phyloP scores from a whole-genome alignment of 768 basidiomycete genomes.

The Fistulinella prunicolor region DNA sequence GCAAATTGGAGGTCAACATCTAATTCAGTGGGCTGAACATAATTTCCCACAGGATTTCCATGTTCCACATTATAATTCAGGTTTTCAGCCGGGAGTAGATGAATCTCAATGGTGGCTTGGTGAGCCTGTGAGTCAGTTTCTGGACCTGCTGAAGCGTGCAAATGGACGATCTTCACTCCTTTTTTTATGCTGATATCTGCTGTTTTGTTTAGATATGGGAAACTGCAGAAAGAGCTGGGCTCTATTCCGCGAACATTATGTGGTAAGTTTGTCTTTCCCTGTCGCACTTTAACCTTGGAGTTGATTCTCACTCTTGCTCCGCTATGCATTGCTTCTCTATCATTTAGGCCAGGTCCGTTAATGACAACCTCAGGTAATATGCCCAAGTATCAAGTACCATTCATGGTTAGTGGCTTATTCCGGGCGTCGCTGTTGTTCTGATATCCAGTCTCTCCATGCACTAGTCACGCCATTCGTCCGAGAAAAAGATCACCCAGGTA shows the following conservation, averaged over 20 bases:
- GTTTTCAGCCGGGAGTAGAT: slow-evolving; percentile 56
- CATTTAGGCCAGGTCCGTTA: slow-evolving; percentile 14
- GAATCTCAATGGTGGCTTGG: slow-evolving; percentile 83
- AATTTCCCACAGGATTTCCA: slow-evolving; percentile 67
- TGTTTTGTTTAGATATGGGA: slow-evolving; percentile 71
- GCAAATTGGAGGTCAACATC: no score
- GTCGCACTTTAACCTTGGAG: background rate
- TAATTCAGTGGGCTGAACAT: no score
- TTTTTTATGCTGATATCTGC: background rate
- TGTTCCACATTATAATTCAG: slow-evolving; percentile 56
- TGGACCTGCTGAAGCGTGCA: background rate
- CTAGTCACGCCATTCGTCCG: slow-evolving; percentile 1
- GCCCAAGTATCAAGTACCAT: slow-evolving; percentile 14
- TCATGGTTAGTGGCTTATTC: slow-evolving; percentile 10
- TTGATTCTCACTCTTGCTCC: background rate
- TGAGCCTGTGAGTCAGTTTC: slow-evolving; percentile 59
- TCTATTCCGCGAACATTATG: slow-evolving; percentile 82
- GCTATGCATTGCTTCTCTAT: background rate
- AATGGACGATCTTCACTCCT: background rate
- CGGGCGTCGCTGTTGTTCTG: background rate
- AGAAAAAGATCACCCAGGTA: slow-evolving; percentile 70
- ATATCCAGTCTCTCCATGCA: background rate
- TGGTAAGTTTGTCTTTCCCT: slow-evolving; percentile 50
- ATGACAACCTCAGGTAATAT: slow-evolving; percentile 9
- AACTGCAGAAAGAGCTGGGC: slow-evolving; percentile 68